Conservation (phyloP, 345 rosid genomes). For the Arabidopsis suecica region DNA sequence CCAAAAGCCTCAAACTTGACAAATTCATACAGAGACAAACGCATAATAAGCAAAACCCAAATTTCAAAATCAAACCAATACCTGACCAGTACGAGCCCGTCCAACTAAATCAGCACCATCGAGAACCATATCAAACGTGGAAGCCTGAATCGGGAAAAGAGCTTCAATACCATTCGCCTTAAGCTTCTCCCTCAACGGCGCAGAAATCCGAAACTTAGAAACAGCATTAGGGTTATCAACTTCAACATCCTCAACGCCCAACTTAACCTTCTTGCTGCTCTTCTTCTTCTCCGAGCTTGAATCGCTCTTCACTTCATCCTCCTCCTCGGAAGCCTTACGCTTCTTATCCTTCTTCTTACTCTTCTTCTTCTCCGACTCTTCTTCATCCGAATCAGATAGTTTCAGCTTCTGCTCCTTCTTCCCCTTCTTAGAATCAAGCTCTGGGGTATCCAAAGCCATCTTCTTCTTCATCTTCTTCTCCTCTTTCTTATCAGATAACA, state of each 20-base stretch:
- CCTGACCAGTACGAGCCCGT: constrained; percentile 98
- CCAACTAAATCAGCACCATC: constrained; percentile 92
- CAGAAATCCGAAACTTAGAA: constrained; percentile 76
- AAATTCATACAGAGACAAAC: not conserved
- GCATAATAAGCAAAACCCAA: too few species aligned
- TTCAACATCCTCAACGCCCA: constrained; percentile 51
- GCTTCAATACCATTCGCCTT: constrained; percentile 80
- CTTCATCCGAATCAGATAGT: constrained; percentile 43
- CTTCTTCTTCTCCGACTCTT: constrained; percentile 49
- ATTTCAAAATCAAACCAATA: constrained; percentile 32
- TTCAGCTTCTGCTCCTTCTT: constrained; percentile 47
- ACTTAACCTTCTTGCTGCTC: constrained; percentile 55
- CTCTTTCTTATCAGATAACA: constrained; percentile 47
- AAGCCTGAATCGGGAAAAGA: constrained; percentile 90
- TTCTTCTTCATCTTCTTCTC: constrained; percentile 82
- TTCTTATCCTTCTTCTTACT: constrained; percentile 61
- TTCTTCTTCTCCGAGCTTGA: constrained; percentile 75
- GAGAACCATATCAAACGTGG: constrained; percentile 72
- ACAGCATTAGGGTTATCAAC: constrained; percentile 70
- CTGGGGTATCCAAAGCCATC: constrained; percentile 47
- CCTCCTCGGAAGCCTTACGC: constrained; percentile 64
- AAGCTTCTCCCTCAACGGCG: constrained; percentile 61
- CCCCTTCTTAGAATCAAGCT: constrained; percentile 55
- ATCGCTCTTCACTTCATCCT: constrained; percentile 62
- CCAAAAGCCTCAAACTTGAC: not conserved